phyloP scores from a whole-genome alignment of 352 stramenopile species.

The Phytopythium montanum region DNA sequence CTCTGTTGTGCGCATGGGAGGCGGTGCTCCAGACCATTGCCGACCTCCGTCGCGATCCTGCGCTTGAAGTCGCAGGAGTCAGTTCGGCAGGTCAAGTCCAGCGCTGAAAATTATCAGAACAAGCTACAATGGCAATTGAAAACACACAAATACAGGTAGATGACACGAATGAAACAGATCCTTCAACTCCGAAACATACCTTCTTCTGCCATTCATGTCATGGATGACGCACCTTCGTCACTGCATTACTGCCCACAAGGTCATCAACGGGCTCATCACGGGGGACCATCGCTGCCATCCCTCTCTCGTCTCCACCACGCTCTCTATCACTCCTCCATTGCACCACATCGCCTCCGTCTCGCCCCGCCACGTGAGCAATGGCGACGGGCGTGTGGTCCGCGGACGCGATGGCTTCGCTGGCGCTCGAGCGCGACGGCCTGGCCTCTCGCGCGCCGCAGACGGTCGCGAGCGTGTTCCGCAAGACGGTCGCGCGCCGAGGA shows the following conservation, averaged over 20 bases:
- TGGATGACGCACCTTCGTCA: not conserved
- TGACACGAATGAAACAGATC: no score
- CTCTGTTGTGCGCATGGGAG: no score
- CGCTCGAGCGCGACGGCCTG: conserved; percentile 16
- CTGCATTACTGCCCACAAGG: not conserved
- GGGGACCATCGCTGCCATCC: not conserved
- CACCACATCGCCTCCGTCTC: not conserved
- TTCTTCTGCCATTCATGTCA: not conserved
- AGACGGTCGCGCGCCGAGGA: conserved; percentile 16
- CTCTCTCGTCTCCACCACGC: not conserved
- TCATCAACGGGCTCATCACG: not conserved
- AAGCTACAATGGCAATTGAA: no score
- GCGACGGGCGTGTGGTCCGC: conserved; percentile 2
- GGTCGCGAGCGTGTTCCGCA: conserved; percentile 35
- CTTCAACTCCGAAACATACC: not conserved
- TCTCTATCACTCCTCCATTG: not conserved
- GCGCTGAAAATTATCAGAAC: no score
- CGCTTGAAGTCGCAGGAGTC: no score
- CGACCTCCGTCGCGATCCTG: no score
- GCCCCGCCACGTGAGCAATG: not conserved
- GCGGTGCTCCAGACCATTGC: no score
- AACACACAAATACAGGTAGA: no score
- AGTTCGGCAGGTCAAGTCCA: no score
- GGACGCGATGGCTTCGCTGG: conserved; percentile 2
- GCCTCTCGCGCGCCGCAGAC: conserved; percentile 29